Base-by-base conservation (phyloP, 768 basidiomycete species). In the Fomitopsis pulvina region DNA sequence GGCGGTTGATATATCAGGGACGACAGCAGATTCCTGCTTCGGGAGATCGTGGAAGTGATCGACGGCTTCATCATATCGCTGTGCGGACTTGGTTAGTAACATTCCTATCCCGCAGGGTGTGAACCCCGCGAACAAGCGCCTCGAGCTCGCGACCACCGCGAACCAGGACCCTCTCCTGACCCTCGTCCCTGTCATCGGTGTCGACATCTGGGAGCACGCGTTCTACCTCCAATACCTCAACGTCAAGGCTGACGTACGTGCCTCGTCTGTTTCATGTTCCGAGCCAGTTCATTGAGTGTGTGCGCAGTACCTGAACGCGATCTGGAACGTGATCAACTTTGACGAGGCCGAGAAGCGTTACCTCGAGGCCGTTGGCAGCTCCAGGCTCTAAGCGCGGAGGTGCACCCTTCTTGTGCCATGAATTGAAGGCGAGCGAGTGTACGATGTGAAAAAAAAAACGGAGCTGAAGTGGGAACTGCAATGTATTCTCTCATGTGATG, bases 191-290 rank as follows among this genome's bases (percentile, higher is more conserved):
- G 78, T 96, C 71, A 87, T 94, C 58, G 92, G 92, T 39, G 85
- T 96, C 58, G 92, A 94, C 57, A 82, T 94, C 63, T 95, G 92
- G 92, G 92, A 95, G 71, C 92, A 94, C 63, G 90, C 92, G 46
- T 92, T 92, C 75, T 97, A 95, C 73, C 79, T 95, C 59, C 92
- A 97, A 67, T 97, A 97, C 73, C 80, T 87, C 69, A 96, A 95
- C 70, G 91, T 92, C 65, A 95, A 95, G 78, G 81, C 69, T 51
- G 88, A 95, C 59, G 92, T 94, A 62, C 66, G 92, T 78, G 7
- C 34, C 25, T 30, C 39, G 38, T 44, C 21, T 30, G 18, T 50
- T 50, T 40, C 20, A n/a, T n/a, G n/a, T n/a, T n/a, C n/a, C n/a
- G n/a, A n/a, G n/a, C n/a, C 37, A 4, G 44, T 22, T 42, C 18